These are phyloP conservation scores for Annona squamosa DNA, from an alignment of 164 flowering plant species.

Conservation along the genomic window DNA sequence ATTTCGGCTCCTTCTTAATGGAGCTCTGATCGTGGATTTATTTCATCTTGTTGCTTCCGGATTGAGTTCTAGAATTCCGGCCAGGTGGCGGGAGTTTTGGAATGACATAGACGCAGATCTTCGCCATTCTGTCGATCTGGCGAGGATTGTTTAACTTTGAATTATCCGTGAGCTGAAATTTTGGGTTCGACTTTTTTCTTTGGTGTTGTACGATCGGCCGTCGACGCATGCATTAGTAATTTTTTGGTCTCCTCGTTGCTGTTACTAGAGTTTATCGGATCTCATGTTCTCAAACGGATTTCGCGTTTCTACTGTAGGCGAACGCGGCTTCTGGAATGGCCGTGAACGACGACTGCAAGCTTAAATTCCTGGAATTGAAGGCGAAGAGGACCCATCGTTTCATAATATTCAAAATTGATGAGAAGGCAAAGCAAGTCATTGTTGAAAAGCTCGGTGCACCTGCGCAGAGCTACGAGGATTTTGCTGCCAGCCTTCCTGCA, in stretches of 20 bases:
- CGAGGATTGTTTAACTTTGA: neutral
- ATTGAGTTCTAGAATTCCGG: neutral
- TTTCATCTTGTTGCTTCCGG: neutral
- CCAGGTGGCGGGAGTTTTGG: neutral
- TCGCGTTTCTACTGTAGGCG: constrained; percentile 13
- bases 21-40: neutral
- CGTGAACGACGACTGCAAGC: constrained; percentile 35
- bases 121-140: too few relatives aligned
- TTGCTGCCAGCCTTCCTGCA: constrained; percentile 34
- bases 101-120: neutral
- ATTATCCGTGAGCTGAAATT: neutral
- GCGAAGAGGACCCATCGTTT: constrained; percentile 29
- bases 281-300: neutral
- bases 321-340: constrained; percentile 32
- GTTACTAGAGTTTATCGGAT: neutral
- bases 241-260: neutral
- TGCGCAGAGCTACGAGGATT: constrained; percentile 30
- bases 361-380: constrained; percentile 31
- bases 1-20: neutral
- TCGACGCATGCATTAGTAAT: neutral
- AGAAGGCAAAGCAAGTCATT: constrained; percentile 29
- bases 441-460: constrained; percentile 41
- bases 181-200: neutral
- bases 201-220: neutral
- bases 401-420: constrained; percentile 30